A percentile compares a stretch with the other conserved stretches of the same genome.
These are phyloP conservation scores for Bacterosira constricta DNA, from an alignment of 108 stramenopile species.

Conservation along the genomic window DNA sequence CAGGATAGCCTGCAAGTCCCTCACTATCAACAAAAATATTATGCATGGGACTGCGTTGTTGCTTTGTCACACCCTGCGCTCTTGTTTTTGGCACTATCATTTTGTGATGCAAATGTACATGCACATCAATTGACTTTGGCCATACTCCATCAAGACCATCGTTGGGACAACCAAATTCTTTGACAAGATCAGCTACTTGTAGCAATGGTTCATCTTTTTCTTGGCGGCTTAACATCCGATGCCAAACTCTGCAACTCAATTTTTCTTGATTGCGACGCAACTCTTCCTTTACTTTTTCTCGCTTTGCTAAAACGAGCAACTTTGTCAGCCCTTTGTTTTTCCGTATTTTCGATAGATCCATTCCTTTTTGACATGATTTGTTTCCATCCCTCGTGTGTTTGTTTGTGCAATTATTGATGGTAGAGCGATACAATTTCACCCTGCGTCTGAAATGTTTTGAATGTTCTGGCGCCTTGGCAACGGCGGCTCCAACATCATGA, in stretches of 20 bases:
- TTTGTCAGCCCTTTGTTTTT: conserved; percentile 62
- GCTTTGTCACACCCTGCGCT: not conserved
- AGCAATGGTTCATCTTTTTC: not conserved
- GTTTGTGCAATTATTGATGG: conserved; percentile 17
- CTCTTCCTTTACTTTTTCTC: conserved; percentile 46
- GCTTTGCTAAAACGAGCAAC: conserved; percentile 72
- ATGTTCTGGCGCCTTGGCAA: conserved; percentile 76
- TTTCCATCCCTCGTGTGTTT: not conserved
- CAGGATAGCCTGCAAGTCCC: conserved; percentile 23
- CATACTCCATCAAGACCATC: conserved; percentile 10
- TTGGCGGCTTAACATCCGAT: conserved; percentile 5
- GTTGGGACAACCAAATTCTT: conserved; percentile 19
- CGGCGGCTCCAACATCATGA: conserved; percentile 55
- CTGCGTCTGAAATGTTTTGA: conserved; percentile 64
- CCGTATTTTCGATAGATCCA: conserved; percentile 50
- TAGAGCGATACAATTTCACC: conserved; percentile 56
- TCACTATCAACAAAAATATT: conserved; percentile 18
- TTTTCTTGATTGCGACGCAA: conserved; percentile 29
- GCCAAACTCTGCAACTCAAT: conserved; percentile 22
- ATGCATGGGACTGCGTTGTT: not conserved
- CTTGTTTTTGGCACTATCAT: not conserved
- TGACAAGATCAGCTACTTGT: conserved; percentile 23
- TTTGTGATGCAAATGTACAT: conserved; percentile 42
- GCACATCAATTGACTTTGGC: conserved; percentile 39
- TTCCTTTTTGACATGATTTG: conserved; percentile 5